Percentiles rank a stretch among this genome's conserved stretches.
phyloP scores from a whole-genome alignment of 257 asterid genomes.

The Solanum pimpinellifolium region DNA sequence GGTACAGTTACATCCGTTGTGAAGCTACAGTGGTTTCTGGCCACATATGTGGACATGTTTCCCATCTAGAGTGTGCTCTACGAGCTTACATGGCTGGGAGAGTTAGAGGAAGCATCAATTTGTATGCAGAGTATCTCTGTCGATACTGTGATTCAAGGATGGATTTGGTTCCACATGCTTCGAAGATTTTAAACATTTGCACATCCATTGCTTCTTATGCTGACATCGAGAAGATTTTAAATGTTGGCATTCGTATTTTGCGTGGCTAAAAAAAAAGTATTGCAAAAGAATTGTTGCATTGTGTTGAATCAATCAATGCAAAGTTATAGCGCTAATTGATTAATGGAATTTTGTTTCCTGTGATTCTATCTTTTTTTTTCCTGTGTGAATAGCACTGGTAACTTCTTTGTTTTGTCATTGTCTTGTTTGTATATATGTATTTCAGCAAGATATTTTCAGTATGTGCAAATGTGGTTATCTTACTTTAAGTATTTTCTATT shows the following conservation, averaged over 20 bases:
- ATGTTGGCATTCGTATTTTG: slow-evolving; percentile 33
- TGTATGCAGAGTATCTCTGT: slow-evolving; percentile 76
- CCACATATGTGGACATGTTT: slow-evolving; percentile 43
- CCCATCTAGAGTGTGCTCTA: slow-evolving; percentile 68
- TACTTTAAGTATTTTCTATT: background rate
- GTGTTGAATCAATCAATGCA: slow-evolving; percentile 33
- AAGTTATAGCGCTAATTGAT: slow-evolving; percentile 33
- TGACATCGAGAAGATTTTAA: slow-evolving; percentile 37
- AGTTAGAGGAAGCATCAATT: slow-evolving; percentile 55
- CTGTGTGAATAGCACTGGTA: no score
- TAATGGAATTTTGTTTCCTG: background rate
- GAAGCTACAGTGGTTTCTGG: slow-evolving; percentile 30
- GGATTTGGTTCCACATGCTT: slow-evolving; percentile 46
- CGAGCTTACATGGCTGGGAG: slow-evolving; percentile 78
- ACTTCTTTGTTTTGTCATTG: no score
- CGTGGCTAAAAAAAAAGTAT: slow-evolving; percentile 34
- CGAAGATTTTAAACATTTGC: slow-evolving; percentile 31
- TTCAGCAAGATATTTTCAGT: background rate
- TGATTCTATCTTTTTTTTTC: background rate
- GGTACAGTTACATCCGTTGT: slow-evolving; percentile 42
- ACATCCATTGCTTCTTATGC: slow-evolving; percentile 30
- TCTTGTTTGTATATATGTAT: no score
- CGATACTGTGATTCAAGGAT: slow-evolving; percentile 74
- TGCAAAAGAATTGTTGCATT: slow-evolving; percentile 38
- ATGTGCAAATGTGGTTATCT: background rate